Evolutionary conservation across 805 yeast species (phyloP).

Genomic region (Candida methanosorbosa): DNA sequence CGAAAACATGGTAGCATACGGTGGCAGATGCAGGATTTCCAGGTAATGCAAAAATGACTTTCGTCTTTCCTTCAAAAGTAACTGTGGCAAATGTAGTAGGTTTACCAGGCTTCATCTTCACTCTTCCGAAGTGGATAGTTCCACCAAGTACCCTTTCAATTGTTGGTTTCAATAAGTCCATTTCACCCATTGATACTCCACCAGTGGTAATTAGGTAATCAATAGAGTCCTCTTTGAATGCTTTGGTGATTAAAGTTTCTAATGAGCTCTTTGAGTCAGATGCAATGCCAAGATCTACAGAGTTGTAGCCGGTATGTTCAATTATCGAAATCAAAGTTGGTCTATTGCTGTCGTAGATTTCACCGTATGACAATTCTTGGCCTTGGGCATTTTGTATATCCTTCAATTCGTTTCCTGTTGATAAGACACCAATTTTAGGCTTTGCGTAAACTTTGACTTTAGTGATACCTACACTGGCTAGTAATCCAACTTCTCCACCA

Average conservation of each 20-base stretch:
- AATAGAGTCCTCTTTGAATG: slow-evolving; percentile 17
- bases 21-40: slow-evolving; percentile 51
- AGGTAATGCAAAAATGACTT: slow-evolving; percentile 39
- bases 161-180: slow-evolving; percentile 41
- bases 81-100: slow-evolving; percentile 52
- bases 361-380: slow-evolving; percentile 25
- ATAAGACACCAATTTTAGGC: slow-evolving; percentile 38
- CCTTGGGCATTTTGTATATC: slow-evolving; percentile 21
- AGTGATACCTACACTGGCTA: slow-evolving; percentile 37
- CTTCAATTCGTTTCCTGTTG: slow-evolving; percentile 45
- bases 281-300: slow-evolving; percentile 43
- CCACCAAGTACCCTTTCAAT: slow-evolving; percentile 35
- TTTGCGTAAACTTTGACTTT: slow-evolving; percentile 28
- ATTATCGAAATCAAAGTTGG: slow-evolving; percentile 34
- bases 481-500: slow-evolving; percentile 43
- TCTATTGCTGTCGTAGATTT: slow-evolving; percentile 41
- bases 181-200: slow-evolving; percentile 54
- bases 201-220: slow-evolving; percentile 45
- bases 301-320: slow-evolving; percentile 26
- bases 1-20: slow-evolving; percentile 40
- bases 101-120: slow-evolving; percentile 53
- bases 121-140: slow-evolving; percentile 42
- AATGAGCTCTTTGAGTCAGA: slow-evolving; percentile 28
- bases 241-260: slow-evolving; percentile 13
- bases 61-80: slow-evolving; percentile 25